Base-by-base conservation (phyloP, 495 filamentous ascomycete genomes). In the Corynascus novoguineensis region DNA sequence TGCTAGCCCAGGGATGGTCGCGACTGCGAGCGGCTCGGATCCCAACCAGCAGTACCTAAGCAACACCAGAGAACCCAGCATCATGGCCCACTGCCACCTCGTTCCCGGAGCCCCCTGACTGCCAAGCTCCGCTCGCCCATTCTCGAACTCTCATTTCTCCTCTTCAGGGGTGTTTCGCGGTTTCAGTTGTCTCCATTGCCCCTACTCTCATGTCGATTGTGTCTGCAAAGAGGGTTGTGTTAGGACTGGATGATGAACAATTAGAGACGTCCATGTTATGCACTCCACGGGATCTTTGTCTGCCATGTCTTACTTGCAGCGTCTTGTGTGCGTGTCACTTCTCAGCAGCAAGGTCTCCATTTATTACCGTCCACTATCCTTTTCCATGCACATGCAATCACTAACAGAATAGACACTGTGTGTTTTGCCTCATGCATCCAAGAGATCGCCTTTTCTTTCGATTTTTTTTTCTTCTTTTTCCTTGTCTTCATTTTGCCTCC, bases 1-100 rank as follows among this genome's bases (percentile, higher is more conserved):
- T 14, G 1, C 49, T n/a, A n/a, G 29, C 42, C 54, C 50, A 64
- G 58, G 58, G 54, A 64, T 58, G 62, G 59, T 35, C 19, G 53
- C 42, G 60, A 55, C 53, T 55, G 57, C 60, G 53, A 65, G 55
- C 55, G 54, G 55, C 60, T 58, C 60, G 45, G 55, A 27, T 53
- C 19, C 21, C 21, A 42, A 15, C 49, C 41, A 29, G 48, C 44
- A 34, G 34, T 32, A 37, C 38, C 51, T 50, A 44, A 59, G n/a
- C n/a, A n/a, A n/a, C n/a, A n/a, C n/a, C n/a, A n/a, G n/a, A 55
- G 44, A 50, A 24, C 37, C 42, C 29, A 24, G 31, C 5, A 38
- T 17, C 53, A 29, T 25, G 21, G 31, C 53, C 42, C 44, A 31
- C 37, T 44, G 25, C 50, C 50, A 53, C 27, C n/a, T n/a, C n/a